Percentiles rank a stretch among this genome's conserved stretches.
Evolutionary conservation across 352 stramenopile genomes (phyloP).

Genomic region (Phytophthora megakarya): DNA sequence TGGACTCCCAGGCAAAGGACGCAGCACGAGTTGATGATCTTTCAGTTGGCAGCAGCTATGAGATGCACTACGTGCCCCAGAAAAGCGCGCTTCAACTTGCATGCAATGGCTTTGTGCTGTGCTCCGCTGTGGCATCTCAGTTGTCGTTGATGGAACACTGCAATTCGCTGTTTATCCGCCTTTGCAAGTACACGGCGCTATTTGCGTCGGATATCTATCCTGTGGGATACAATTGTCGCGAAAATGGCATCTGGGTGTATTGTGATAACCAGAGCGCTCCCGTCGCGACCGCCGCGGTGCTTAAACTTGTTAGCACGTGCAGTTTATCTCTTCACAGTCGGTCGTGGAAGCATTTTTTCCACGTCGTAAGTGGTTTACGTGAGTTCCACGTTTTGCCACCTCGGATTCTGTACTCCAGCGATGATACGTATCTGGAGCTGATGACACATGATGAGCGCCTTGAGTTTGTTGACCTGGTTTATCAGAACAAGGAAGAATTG

Average conservation of each 20-base stretch:
- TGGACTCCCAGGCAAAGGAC: constrained; percentile 59
- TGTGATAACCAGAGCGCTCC: constrained; percentile 74
- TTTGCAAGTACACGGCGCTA: constrained; percentile 73
- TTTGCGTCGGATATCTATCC: constrained; percentile 65
- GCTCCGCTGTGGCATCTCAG: constrained; percentile 59
- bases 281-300: constrained; percentile 66
- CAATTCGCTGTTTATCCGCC: constrained; percentile 62
- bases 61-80: constrained; percentile 66
- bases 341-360: constrained; percentile 73
- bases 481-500: constrained; percentile 61
- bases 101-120: constrained; percentile 78
- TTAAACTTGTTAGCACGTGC: constrained; percentile 72
- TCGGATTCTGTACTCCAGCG: constrained; percentile 44
- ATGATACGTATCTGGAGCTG: constrained; percentile 40
- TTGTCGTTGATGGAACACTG: constrained; percentile 58
- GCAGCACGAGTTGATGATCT: constrained; percentile 30
- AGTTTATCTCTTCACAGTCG: constrained; percentile 52
- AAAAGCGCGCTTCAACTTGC: constrained; percentile 77
- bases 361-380: constrained; percentile 57
- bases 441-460: constrained; percentile 53
- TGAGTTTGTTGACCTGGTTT: constrained; percentile 64
- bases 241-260: constrained; percentile 64
- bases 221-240: constrained; percentile 56
- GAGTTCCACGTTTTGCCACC: constrained; percentile 69
- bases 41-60: constrained; percentile 29